A percentile compares a stretch with the other conserved stretches of the same genome.
These are phyloP conservation scores for Forsythia suspensa DNA, from an alignment of 257 asterid genomes.

Conservation along the genomic window DNA sequence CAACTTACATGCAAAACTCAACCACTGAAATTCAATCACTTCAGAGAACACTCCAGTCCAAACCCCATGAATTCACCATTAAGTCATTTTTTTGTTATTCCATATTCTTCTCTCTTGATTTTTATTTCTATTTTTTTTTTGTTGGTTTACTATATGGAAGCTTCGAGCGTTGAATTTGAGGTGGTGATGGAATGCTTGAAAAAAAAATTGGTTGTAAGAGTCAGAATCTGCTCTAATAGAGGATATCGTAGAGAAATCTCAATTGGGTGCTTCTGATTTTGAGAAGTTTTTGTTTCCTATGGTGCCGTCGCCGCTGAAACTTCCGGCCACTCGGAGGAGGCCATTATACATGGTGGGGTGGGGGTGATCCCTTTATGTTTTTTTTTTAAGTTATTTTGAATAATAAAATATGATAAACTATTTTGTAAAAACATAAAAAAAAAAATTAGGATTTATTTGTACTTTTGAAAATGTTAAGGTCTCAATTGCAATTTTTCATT, in stretches of 20 bases:
- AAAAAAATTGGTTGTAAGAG: slow-evolving; percentile 54
- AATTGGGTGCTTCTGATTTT: slow-evolving; percentile 55
- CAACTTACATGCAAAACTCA: slow-evolving; percentile 51
- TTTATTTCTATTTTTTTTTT: background rate
- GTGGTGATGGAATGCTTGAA: slow-evolving; percentile 73
- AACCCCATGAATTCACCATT: slow-evolving; percentile 44
- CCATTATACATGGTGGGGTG: slow-evolving; percentile 11
- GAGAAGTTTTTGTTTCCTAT: slow-evolving; percentile 78
- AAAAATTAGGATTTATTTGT: too few species aligned
- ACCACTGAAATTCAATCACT: slow-evolving; percentile 38
- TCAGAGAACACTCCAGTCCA: slow-evolving; percentile 31
- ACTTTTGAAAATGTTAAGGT: too few species aligned
- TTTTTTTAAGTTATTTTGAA: too few species aligned
- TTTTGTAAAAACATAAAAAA: too few species aligned
- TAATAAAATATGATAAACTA: too few species aligned
- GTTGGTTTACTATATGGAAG: slow-evolving; percentile 25
- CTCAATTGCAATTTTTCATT: too few species aligned
- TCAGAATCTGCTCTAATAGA: slow-evolving; percentile 86
- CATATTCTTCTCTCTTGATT: slow-evolving; percentile 11
- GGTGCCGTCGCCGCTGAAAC: slow-evolving; percentile 67
- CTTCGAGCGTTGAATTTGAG: slow-evolving; percentile 44
- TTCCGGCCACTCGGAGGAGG: slow-evolving; percentile 42
- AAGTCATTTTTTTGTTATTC: slow-evolving; percentile 7
- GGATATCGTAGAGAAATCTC: slow-evolving; percentile 71
- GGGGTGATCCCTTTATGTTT: too few species aligned